These are phyloP conservation scores for Boletus sp. DNA, from an alignment of 1,284 basidiomycete species.

Conservation along the genomic window DNA sequence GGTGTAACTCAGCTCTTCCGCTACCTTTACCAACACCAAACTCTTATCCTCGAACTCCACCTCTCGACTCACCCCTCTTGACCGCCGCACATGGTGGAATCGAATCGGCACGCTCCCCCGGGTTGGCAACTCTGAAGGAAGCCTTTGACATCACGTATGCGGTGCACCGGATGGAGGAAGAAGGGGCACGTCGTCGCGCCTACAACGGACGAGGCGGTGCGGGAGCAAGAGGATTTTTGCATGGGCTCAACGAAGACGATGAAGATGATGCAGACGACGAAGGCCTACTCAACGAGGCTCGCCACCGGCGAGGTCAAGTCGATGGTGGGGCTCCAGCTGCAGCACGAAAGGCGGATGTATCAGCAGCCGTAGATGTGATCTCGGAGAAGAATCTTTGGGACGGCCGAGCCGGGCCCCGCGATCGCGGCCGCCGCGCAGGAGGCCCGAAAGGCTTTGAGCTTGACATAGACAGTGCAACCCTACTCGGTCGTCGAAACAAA, in stretches of 20 bases:
- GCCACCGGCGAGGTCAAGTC: constrained; percentile 46
- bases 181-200: constrained; percentile 81
- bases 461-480: constrained; percentile 78
- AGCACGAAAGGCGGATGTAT: constrained; percentile 36
- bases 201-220: constrained; percentile 75
- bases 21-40: constrained; percentile 60
- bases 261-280: constrained; percentile 55
- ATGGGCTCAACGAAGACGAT: constrained; percentile 91
- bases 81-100: constrained; percentile 71
- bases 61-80: constrained; percentile 90
- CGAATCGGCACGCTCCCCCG: constrained; percentile 83
- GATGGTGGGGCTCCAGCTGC: constrained; percentile 26
- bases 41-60: constrained; percentile 45
- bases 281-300: constrained; percentile 43
- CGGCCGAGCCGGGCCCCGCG: constrained; percentile 75
- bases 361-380: constrained; percentile 14
- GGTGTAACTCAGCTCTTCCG: constrained; percentile 75
- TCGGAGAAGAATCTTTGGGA: constrained; percentile 41
- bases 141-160: constrained; percentile 99
- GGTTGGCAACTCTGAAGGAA: constrained; percentile 89
- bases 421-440: constrained; percentile 43
- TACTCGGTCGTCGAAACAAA: constrained; percentile 71
- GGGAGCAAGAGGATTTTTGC: constrained; percentile 77
- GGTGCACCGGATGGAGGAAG: constrained; percentile 98
- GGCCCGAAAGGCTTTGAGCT: constrained; percentile 63